These are phyloP conservation scores for Candida silvatica DNA, from an alignment of 805 yeast genomes.

Conservation along the genomic window DNA sequence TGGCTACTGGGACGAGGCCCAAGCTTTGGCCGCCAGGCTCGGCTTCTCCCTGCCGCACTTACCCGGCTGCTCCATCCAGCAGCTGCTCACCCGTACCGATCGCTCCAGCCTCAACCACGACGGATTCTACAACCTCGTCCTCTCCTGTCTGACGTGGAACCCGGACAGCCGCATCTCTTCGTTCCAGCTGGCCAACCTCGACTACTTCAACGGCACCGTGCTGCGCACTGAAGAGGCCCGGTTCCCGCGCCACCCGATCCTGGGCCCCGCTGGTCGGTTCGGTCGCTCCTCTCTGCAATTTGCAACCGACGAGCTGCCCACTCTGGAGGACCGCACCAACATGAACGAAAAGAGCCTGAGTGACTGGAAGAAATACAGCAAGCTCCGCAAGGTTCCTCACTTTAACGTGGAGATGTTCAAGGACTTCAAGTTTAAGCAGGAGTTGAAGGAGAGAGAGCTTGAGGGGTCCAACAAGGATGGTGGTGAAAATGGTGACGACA, in stretches of 20 bases:
- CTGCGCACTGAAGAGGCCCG: constrained; percentile 9
- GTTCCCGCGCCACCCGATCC: not conserved
- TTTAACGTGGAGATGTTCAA: too few relatives aligned
- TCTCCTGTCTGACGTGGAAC: constrained; percentile 78
- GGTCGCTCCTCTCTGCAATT: too few relatives aligned
- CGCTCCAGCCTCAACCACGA: too few relatives aligned
- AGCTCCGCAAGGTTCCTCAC: not conserved
- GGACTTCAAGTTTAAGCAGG: too few relatives aligned
- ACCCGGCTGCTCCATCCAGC: constrained; percentile 40
- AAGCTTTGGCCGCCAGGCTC: constrained; percentile 37
- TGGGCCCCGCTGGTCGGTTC: not conserved
- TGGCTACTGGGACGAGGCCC: constrained; percentile 68
- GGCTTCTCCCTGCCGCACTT: constrained; percentile 50
- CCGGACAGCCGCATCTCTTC: constrained; percentile 57
- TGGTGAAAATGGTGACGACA: too few relatives aligned
- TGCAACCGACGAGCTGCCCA: not conserved
- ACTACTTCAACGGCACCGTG: constrained; percentile 43
- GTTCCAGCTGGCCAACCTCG: constrained; percentile 35
- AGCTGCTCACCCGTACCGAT: constrained; percentile 36
- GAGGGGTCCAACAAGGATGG: too few relatives aligned
- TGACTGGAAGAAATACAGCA: not conserved
- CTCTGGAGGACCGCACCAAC: not conserved
- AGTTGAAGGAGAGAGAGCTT: too few relatives aligned
- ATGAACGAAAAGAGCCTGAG: not conserved
- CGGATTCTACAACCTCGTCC: too few relatives aligned